phyloP scores from a whole-genome alignment of 306 rosid genomes.

The Oxytropis ochrocephala region DNA sequence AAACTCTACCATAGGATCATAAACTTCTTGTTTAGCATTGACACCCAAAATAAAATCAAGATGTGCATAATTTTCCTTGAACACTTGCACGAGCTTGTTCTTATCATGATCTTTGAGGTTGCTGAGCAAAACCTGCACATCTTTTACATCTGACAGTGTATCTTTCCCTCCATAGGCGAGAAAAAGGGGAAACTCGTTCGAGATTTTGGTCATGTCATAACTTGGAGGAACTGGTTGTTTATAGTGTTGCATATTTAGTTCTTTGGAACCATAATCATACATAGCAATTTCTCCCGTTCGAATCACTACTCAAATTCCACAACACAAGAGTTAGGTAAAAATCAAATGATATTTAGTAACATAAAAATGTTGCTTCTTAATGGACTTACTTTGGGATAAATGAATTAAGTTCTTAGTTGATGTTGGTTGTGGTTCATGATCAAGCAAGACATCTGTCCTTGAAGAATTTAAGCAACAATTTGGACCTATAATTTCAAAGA shows the following conservation, averaged over 20 bases:
- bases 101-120: constrained; percentile 39
- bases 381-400: constrained; percentile 65
- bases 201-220: constrained; percentile 45
- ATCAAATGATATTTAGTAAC: background rate
- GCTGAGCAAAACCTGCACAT: constrained; percentile 41
- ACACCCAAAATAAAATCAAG: constrained; percentile 45
- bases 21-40: constrained; percentile 45
- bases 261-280: constrained; percentile 37
- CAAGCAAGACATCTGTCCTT: constrained; percentile 31
- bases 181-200: constrained; percentile 53
- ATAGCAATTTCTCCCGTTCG: constrained; percentile 38
- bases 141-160: constrained; percentile 36
- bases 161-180: constrained; percentile 49
- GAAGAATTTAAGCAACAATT: constrained; percentile 71
- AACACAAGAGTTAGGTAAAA: background rate
- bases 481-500: constrained; percentile 41
- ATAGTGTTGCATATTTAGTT: constrained; percentile 37
- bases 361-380: no score
- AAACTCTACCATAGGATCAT: constrained; percentile 52
- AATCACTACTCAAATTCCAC: constrained; percentile 30
- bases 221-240: constrained; percentile 48
- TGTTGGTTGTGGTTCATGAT: constrained; percentile 66
- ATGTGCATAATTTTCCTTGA: constrained; percentile 51
- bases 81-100: constrained; percentile 38
- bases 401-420: constrained; percentile 79